Base-by-base conservation (phyloP, 2,329 filamentous ascomycete genomes). In the Fusarium xylarioides region DNA sequence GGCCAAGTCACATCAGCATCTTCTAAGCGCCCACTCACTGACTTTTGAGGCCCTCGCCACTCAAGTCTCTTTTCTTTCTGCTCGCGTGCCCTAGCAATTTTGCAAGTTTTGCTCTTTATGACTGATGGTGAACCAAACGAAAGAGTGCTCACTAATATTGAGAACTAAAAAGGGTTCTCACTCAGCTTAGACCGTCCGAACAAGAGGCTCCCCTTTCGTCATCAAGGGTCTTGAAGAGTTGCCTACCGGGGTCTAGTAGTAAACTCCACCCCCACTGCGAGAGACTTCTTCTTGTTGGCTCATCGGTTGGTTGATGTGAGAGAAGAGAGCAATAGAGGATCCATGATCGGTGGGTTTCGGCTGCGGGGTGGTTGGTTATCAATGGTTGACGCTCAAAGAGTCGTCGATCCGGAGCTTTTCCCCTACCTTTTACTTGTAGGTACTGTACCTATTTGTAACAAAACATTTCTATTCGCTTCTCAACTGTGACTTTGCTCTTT, bases 21-120 rank as follows among this genome's bases (percentile, higher is more conserved):
- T 57, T 38, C 42, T 55, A 70, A 68, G 63, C 66, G 64, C 63
- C 67, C 54, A 73, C 67, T 37, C 32, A 19, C 23, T 56, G 54
- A 42, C 21, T 58, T 66, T 70, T 68, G 67, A 74, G 67, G 63
- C 63, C 63, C 59, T 73, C 63, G 71, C 71, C 71, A 73, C 71
- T 34, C 47, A n/a, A 73, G 23, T 68, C 30, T 46, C 38, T 42
- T 50, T 35, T 46, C 34, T 37, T 54, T n/a, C 43, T 56, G 50
- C 54, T 53, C 58, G 63, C 63, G 54, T 74, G 66, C 38, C 40
- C 71, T 50, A 68, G 66, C 52, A 54, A 50, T 56, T 64, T 18
- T 26, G 30, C n/a, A 14, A 5, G 7, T 16, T 21, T 44, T 61
- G 46, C 43, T 34, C 34, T 30, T 34, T 63, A 35, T 59, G 19